These are phyloP conservation scores for Penicillium freii DNA, from an alignment of 2,329 filamentous ascomycete genomes.

Conservation along the genomic window DNA sequence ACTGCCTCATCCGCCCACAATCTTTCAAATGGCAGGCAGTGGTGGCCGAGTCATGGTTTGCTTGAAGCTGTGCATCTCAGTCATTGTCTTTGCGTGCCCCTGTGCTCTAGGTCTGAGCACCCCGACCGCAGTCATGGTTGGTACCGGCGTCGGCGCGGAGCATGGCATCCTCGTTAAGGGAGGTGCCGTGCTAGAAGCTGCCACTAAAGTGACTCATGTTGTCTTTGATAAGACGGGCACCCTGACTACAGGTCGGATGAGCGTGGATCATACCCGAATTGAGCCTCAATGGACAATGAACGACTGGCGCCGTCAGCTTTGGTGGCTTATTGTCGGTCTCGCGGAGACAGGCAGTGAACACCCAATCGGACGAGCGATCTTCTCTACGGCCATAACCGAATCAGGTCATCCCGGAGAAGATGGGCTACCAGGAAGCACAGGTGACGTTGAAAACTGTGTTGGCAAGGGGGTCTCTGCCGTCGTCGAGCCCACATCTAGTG, in stretches of 20 bases:
- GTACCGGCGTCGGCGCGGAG: slow-evolving; percentile 93
- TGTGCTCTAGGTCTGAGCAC: slow-evolving; percentile 95
- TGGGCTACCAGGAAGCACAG: slow-evolving; percentile 76
- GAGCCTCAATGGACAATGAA: slow-evolving; percentile 67
- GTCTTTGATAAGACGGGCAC: slow-evolving; percentile 97
- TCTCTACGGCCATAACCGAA: slow-evolving; percentile 70
- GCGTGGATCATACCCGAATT: slow-evolving; percentile 70
- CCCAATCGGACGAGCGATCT: slow-evolving; percentile 86
- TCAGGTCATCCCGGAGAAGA: slow-evolving; percentile 70
- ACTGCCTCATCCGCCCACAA: slow-evolving; percentile 76
- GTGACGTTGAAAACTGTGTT: slow-evolving; percentile 78
- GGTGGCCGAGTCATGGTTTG: slow-evolving; percentile 96
- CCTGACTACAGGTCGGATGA: slow-evolving; percentile 93
- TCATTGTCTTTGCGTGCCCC: slow-evolving; percentile 96
- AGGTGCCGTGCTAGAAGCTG: slow-evolving; percentile 83
- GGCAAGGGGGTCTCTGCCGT: slow-evolving; percentile 80
- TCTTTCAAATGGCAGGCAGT: slow-evolving; percentile 76
- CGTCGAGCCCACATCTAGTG: slow-evolving; percentile 70
- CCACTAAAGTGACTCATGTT: slow-evolving; percentile 84
- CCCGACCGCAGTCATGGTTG: slow-evolving; percentile 97
- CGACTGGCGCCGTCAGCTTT: slow-evolving; percentile 68
- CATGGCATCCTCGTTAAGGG: slow-evolving; percentile 98
- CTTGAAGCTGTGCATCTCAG: slow-evolving; percentile 94
- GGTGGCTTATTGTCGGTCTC: slow-evolving; percentile 96
- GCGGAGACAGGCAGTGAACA: slow-evolving; percentile 95